Evolutionary conservation across 208 protist species (phyloP).

Genomic region (Porcisia hertigi): DNA sequence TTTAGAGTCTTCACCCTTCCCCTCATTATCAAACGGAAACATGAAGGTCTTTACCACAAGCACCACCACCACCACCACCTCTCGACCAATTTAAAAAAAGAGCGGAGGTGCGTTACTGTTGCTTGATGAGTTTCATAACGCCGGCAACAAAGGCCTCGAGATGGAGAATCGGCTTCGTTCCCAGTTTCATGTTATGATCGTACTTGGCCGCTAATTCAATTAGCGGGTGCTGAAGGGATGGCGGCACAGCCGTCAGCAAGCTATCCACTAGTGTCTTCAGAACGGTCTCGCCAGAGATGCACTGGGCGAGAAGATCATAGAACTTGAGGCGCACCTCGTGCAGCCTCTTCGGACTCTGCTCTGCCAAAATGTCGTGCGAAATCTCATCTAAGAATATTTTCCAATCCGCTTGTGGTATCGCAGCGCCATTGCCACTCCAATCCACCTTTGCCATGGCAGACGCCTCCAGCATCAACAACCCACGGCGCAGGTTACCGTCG

Average conservation of each 20-base stretch:
- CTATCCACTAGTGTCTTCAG: slow-evolving; percentile 85
- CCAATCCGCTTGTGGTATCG: slow-evolving; percentile 95
- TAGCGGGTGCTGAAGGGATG: slow-evolving; percentile 72
- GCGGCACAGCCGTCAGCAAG: slow-evolving; percentile 80
- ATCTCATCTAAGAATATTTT: slow-evolving; percentile 94
- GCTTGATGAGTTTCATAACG: slow-evolving; percentile 87
- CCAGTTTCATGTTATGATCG: slow-evolving; percentile 97
- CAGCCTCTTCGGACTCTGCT: slow-evolving; percentile 95
- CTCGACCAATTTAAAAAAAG: too few species aligned
- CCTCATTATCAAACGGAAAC: too few species aligned
- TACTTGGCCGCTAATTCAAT: slow-evolving; percentile 94
- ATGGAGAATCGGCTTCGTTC: slow-evolving; percentile 98
- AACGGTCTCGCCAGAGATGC: slow-evolving; percentile 97
- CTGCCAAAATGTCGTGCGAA: slow-evolving; percentile 87
- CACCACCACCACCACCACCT: too few species aligned
- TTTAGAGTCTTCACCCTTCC: too few species aligned
- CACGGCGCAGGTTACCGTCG: slow-evolving; percentile 96
- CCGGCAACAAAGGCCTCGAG: slow-evolving; percentile 97
- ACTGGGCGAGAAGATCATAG: slow-evolving; percentile 98
- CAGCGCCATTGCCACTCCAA: slow-evolving; percentile 66
- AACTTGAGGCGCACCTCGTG: slow-evolving; percentile 94
- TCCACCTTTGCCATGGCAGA: slow-evolving; percentile 85
- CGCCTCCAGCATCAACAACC: slow-evolving; percentile 97
- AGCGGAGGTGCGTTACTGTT: slow-evolving; percentile 1
- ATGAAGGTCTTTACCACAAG: too few species aligned